Percentiles rank a stretch among this genome's conserved stretches.
These are phyloP conservation scores for Kwoniella shivajii DNA, from an alignment of 1,284 basidiomycete species.

Conservation along the genomic window DNA sequence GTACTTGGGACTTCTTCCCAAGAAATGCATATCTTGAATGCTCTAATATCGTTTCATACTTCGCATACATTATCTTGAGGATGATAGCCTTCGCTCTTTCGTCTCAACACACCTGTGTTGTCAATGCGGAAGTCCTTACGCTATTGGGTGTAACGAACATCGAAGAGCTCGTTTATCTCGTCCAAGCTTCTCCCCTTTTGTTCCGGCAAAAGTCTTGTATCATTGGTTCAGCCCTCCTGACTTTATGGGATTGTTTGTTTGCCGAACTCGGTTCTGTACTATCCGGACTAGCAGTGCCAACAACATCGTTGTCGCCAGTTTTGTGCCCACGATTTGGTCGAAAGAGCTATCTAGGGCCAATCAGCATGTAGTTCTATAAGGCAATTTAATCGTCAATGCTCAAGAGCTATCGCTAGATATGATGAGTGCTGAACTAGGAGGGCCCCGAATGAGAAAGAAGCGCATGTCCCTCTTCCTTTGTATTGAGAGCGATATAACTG, in stretches of 20 bases:
- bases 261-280: conserved; percentile 14
- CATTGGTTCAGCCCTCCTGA: conserved; percentile 12
- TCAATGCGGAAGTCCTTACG: no score
- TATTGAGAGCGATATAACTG: not conserved
- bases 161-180: conserved; percentile 22
- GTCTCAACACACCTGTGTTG: no score
- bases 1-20: no score
- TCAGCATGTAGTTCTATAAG: not conserved
- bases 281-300: not conserved
- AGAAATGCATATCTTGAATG: no score
- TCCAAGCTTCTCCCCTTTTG: conserved; percentile 14
- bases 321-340: not conserved
- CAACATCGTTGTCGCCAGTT: not conserved
- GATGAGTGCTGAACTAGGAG: not conserved
- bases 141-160: no score
- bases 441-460: not conserved
- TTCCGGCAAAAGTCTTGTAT: conserved; percentile 25
- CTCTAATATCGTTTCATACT: no score
- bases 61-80: no score
- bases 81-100: no score
- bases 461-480: not conserved
- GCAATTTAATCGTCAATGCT: not conserved
- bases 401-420: not conserved
- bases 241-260: conserved; percentile 21
- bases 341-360: not conserved